A percentile compares a stretch with the other conserved stretches of the same genome.
These are phyloP conservation scores for Achlya hypogyna DNA, from an alignment of 352 stramenopile species.

Conservation along the genomic window DNA sequence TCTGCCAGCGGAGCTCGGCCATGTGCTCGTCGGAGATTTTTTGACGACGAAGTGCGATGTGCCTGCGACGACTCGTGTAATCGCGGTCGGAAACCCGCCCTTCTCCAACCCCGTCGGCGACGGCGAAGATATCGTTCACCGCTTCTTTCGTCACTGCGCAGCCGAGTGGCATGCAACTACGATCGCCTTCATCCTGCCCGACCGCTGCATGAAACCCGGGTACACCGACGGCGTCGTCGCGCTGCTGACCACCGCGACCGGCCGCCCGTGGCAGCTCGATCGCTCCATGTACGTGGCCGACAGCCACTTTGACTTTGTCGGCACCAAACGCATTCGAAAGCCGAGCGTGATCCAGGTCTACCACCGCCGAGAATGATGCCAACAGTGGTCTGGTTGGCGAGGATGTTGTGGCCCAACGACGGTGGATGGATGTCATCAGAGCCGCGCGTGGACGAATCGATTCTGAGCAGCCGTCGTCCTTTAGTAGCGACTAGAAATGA, in stretches of 20 bases:
- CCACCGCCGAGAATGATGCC: neutral
- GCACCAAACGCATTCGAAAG: conserved; percentile 50
- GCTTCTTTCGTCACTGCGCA: conserved; percentile 42
- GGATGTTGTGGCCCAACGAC: too few relatives aligned
- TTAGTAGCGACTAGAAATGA: too few relatives aligned
- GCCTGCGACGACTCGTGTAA: conserved; percentile 20
- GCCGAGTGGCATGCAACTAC: conserved; percentile 38
- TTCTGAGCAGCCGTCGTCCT: too few relatives aligned
- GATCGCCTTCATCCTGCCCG: conserved; percentile 62
- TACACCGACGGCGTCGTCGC: conserved; percentile 38
- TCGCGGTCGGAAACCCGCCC: conserved; percentile 59
- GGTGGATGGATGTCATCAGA: too few relatives aligned
- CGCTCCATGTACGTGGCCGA: conserved; percentile 28
- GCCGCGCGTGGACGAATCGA: too few relatives aligned
- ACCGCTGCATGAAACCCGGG: conserved; percentile 33
- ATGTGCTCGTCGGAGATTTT: conserved; percentile 41
- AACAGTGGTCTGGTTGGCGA: too few relatives aligned
- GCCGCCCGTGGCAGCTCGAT: conserved; percentile 27
- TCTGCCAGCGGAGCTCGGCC: conserved; percentile 19
- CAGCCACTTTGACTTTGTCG: conserved; percentile 52
- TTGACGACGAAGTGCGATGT: conserved; percentile 28
- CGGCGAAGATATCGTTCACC: conserved; percentile 38
- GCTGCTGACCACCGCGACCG: conserved; percentile 17
- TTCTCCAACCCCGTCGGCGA: conserved; percentile 33
- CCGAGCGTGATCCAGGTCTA: conserved; percentile 52